Evolutionary conservation across 306 rosid genomes (phyloP).

Genomic region (Acacia melanoxylon): DNA sequence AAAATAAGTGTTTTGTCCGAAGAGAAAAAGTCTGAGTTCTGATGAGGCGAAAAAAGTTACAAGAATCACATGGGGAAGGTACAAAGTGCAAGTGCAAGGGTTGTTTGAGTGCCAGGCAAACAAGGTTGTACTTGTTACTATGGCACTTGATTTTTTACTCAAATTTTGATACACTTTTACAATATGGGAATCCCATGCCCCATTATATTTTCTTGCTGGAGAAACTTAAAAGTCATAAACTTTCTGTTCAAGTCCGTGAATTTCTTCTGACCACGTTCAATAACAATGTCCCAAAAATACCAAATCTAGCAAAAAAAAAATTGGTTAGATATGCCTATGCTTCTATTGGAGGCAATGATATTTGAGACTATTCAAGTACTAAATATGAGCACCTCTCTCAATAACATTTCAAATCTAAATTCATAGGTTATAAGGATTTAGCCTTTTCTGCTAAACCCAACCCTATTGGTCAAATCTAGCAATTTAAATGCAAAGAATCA

Average conservation of each 20-base stretch:
- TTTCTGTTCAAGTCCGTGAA: neutral
- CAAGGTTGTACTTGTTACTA: neutral
- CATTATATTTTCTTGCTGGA: neutral
- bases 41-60: neutral
- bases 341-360: too few species aligned
- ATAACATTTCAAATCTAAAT: rapidly evolving
- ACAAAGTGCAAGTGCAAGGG: neutral
- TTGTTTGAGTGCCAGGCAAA: neutral
- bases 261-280: neutral
- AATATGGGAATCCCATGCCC: neutral
- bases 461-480: neutral
- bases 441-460: too few species aligned
- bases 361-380: too few species aligned
- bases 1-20: neutral
- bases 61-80: neutral
- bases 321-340: too few species aligned
- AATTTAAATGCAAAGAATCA: neutral
- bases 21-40: neutral
- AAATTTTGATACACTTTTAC: neutral
- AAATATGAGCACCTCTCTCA: rapidly evolving
- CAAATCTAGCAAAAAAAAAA: too few species aligned
- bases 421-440: too few species aligned
- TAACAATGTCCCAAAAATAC: too few species aligned
- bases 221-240: neutral
- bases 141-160: neutral